phyloP scores from a whole-genome alignment of 2,329 filamentous ascomycete genomes.

The Phyllosticta citribraziliensis region DNA sequence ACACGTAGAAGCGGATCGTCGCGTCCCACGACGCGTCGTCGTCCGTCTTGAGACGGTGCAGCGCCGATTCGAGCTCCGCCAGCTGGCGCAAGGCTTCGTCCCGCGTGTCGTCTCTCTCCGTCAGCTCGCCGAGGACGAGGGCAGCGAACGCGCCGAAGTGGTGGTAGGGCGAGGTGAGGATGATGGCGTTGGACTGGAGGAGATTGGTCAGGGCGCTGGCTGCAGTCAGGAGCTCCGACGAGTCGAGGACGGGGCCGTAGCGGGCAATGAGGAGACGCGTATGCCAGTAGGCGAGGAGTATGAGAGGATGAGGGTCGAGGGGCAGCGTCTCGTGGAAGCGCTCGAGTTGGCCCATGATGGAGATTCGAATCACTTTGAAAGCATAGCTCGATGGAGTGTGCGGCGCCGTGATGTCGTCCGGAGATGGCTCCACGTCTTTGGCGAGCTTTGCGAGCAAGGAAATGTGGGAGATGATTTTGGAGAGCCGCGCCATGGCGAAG shows the following conservation, averaged over 20 bases:
- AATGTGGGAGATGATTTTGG: slow-evolving; percentile 19
- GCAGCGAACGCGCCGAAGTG: slow-evolving; percentile 27
- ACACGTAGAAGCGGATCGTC: slow-evolving; percentile 20
- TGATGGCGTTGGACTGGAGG: slow-evolving; percentile 15
- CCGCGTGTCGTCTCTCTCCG: slow-evolving; percentile 26
- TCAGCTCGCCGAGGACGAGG: slow-evolving; percentile 24
- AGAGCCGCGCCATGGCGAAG: slow-evolving; percentile 27
- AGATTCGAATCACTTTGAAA: slow-evolving; percentile 18
- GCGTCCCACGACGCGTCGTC: slow-evolving; percentile 25
- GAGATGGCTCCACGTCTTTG: slow-evolving; percentile 22
- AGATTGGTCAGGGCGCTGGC: slow-evolving; percentile 23
- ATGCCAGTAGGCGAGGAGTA: slow-evolving; percentile 27
- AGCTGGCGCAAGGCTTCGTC: slow-evolving; percentile 26
- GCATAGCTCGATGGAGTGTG: slow-evolving; percentile 18
- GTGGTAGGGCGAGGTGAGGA: slow-evolving; percentile 26
- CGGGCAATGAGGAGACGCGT: slow-evolving; percentile 25
- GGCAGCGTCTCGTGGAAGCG: slow-evolving; percentile 21
- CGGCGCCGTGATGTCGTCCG: slow-evolving; percentile 14
- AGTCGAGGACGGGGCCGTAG: slow-evolving; percentile 17
- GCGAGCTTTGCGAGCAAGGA: slow-evolving; percentile 23
- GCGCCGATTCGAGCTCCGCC: slow-evolving; percentile 27
- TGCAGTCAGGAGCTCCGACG: slow-evolving; percentile 18
- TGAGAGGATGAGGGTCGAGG: slow-evolving; percentile 21
- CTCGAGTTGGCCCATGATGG: slow-evolving; percentile 22
- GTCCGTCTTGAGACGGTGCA: slow-evolving; percentile 22